A percentile compares a stretch with the other conserved stretches of the same genome.
phyloP scores from a whole-genome alignment of 306 rosid species.

The Rosa rugosa region DNA sequence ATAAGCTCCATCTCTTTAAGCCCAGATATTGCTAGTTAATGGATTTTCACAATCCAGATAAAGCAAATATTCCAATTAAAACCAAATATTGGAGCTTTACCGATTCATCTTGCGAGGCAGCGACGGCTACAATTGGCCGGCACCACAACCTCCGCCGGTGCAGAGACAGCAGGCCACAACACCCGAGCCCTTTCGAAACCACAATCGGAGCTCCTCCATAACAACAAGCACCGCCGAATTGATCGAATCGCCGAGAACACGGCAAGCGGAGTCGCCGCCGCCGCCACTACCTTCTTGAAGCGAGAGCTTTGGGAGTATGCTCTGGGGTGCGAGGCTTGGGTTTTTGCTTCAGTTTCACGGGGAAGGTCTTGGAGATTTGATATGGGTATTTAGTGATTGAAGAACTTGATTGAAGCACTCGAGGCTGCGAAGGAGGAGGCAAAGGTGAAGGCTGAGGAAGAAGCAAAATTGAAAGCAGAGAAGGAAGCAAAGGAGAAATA shows the following conservation, averaged over 20 bases:
- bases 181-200: slow-evolving; percentile 25
- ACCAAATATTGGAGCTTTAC: slow-evolving; percentile 33
- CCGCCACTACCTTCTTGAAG: slow-evolving; percentile 21
- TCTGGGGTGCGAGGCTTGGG: no score
- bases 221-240: slow-evolving; percentile 36
- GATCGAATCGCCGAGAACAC: slow-evolving; percentile 39
- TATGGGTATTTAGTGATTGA: no score
- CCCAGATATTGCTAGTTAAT: no score
- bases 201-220: slow-evolving; percentile 31
- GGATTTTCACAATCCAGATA: no score
- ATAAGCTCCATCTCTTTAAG: no score
- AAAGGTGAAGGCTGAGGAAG: no score
- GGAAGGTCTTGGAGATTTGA: no score
- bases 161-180: slow-evolving; percentile 21
- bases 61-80: not conserved
- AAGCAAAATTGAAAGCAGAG: no score
- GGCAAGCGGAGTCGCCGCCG: slow-evolving; percentile 12
- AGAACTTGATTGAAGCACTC: no score
- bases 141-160: slow-evolving; percentile 32
- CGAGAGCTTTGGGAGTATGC: not conserved
- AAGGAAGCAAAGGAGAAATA: no score
- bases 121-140: slow-evolving; percentile 37
- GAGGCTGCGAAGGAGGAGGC: no score
- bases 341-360: no score
- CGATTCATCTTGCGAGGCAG: slow-evolving; percentile 65